Base-by-base conservation (phyloP, 177 flowering plant genomes). In the Vitis hybrid region DNA sequence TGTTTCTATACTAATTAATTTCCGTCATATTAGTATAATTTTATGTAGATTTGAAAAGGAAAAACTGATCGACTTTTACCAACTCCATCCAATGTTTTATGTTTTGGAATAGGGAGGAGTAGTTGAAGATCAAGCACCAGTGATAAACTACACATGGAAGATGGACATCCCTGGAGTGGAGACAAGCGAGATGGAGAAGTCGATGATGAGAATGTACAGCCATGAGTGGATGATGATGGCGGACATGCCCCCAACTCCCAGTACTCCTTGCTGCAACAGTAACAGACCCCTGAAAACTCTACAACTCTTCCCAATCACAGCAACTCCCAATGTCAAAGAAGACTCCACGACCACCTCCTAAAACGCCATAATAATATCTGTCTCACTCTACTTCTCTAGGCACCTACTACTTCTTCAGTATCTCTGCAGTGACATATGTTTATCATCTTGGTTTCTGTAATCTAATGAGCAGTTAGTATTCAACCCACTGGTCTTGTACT, bases 261-360 rank as follows among this genome's bases (percentile, higher is more conserved):
- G 55, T 63, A 14, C 76, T 8, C 62, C 64, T 46, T 69, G 70
- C 62, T 53, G 74, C 74, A 67, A 3, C 2, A 73, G 53, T 57
- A 18, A 52, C 69, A 70, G 63, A 56, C 85, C 88, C 49, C 87
- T 83, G 58, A 75, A 80, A 74, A 90, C 95, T 71, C 88, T 90
- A 65, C 78, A 90, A 51, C 90, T 90, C 63, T 90, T 90, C 78
- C 95, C 95, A 15, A 73, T 82, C 75, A 81, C 71, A 50, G 72
- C 90, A 72, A 76, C 90, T 41, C 46, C 46, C 49, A 74, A 69
- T 71, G 77, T 82, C 74, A 84, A 77, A 75, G 85, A 85, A 68
- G 73, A 72, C 3, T 53, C 66, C 67, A 66, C 15, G 18, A 53
- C 69, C 63, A 9, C 74, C 11, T 12, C 59, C 55, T 35, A 54